phyloP scores from a whole-genome alignment of 768 basidiomycete genomes.

The Mycena rosella region DNA sequence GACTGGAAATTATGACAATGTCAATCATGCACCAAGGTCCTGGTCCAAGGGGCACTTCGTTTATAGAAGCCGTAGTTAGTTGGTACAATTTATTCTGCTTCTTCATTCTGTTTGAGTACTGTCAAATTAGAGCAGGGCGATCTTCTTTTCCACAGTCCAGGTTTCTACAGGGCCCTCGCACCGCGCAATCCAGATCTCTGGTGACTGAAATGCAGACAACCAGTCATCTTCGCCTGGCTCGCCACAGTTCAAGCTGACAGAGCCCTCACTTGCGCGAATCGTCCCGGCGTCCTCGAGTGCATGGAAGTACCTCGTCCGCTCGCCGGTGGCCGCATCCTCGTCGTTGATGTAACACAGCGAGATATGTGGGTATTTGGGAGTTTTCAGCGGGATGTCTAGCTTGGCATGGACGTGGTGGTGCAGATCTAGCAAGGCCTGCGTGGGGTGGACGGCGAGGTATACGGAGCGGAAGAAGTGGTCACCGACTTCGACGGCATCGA shows the following conservation, averaged over 20 bases:
- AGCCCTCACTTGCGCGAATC: conserved; percentile 40
- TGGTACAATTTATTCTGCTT: no score
- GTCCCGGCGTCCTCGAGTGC: conserved; percentile 54
- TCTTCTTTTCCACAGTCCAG: conserved; percentile 65
- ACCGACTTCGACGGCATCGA: conserved; percentile 68
- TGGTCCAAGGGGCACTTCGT: no score
- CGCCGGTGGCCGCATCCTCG: conserved; percentile 63
- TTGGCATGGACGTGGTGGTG: conserved; percentile 60
- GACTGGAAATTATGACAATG: no score
- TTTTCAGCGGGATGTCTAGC: conserved; percentile 55
- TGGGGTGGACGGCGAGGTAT: conserved; percentile 63
- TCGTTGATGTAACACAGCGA: conserved; percentile 82
- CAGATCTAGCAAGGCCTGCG: conserved; percentile 59
- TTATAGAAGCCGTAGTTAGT: no score
- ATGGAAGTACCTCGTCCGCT: conserved; percentile 63
- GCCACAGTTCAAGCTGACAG: conserved; percentile 51
- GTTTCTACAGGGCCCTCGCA: conserved; percentile 72
- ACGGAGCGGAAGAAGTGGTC: conserved; percentile 80
- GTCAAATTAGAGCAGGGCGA: no score
- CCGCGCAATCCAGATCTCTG: conserved; percentile 70
- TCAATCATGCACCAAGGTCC: no score
- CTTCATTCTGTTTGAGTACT: no score
- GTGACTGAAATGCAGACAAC: conserved; percentile 57
- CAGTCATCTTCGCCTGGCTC: conserved; percentile 42
- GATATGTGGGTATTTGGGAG: conserved; percentile 77